These are phyloP conservation scores for Thalassiosira livingstoniorum DNA, from an alignment of 352 stramenopile genomes.

Conservation along the genomic window DNA sequence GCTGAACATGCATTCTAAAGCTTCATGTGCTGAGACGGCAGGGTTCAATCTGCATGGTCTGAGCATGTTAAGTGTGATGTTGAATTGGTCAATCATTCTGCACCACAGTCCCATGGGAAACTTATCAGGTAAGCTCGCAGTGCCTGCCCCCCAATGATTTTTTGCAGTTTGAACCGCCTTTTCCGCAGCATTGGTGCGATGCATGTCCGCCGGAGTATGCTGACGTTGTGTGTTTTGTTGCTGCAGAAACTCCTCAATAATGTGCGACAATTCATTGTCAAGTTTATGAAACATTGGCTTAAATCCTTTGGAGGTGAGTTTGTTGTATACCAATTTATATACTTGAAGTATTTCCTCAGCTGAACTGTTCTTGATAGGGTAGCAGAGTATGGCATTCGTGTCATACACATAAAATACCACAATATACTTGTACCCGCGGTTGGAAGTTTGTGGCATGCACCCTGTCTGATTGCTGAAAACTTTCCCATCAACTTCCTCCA, in stretches of 20 bases:
- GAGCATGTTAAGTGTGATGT: neutral
- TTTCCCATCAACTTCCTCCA: neutral
- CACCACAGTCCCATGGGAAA: neutral
- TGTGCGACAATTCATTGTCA: neutral
- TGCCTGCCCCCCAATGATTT: neutral
- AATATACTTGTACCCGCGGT: neutral
- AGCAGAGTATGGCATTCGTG: neutral
- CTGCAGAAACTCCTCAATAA: neutral
- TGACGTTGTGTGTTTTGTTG: neutral
- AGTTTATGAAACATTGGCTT: neutral
- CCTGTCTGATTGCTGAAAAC: neutral
- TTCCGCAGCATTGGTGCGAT: neutral
- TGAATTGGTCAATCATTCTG: neutral
- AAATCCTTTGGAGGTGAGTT: neutral
- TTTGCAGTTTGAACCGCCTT: neutral
- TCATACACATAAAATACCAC: conserved; percentile 3
- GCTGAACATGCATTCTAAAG: neutral
- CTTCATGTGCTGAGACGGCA: neutral
- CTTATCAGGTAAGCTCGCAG: neutral
- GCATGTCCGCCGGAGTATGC: neutral
- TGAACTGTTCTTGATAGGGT: neutral
- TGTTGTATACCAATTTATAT: neutral
- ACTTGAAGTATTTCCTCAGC: neutral
- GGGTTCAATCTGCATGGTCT: neutral
- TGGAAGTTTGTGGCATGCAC: neutral